These are phyloP conservation scores for Pseudogymnoascus sp. DNA, from an alignment of 2,329 filamentous ascomycete species.

Conservation along the genomic window DNA sequence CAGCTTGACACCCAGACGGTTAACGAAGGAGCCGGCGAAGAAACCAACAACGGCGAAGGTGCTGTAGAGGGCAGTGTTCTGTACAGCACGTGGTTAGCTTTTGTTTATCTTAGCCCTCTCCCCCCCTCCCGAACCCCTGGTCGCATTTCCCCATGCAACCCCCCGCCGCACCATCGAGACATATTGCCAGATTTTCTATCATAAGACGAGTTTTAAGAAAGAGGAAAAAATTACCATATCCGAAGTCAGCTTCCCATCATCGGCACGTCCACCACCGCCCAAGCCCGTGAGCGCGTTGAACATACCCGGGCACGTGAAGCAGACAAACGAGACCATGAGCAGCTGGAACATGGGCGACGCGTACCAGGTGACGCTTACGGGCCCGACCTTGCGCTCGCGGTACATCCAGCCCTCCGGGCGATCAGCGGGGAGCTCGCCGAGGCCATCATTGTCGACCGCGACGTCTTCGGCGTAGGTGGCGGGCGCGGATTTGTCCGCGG, in stretches of 20 bases:
- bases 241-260: constrained; percentile 42
- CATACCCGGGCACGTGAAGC: constrained; percentile 66
- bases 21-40: constrained; percentile 69
- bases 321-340: constrained; percentile 61
- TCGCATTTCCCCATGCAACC: background rate
- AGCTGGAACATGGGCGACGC: constrained; percentile 68
- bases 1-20: constrained; percentile 61
- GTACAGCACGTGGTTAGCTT: background rate
- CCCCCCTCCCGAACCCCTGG: background rate
- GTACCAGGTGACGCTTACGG: constrained; percentile 53
- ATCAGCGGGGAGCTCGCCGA: constrained; percentile 3
- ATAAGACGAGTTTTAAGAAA: background rate
- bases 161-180: background rate
- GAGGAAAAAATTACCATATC: constrained; percentile 23
- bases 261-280: constrained; percentile 54
- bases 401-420: constrained; percentile 59
- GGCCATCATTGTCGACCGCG: background rate
- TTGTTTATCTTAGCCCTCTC: too few relatives aligned
- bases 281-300: constrained; percentile 61
- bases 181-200: background rate
- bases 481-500: constrained; percentile 25
- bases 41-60: constrained; percentile 54
- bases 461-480: constrained; percentile 24
- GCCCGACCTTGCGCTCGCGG: constrained; percentile 48
- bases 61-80: constrained; percentile 38